Percentiles rank a stretch among this genome's conserved stretches.
Evolutionary conservation across 2,329 filamentous ascomycete species (phyloP).

Genomic region (Nannizzia gypsea): DNA sequence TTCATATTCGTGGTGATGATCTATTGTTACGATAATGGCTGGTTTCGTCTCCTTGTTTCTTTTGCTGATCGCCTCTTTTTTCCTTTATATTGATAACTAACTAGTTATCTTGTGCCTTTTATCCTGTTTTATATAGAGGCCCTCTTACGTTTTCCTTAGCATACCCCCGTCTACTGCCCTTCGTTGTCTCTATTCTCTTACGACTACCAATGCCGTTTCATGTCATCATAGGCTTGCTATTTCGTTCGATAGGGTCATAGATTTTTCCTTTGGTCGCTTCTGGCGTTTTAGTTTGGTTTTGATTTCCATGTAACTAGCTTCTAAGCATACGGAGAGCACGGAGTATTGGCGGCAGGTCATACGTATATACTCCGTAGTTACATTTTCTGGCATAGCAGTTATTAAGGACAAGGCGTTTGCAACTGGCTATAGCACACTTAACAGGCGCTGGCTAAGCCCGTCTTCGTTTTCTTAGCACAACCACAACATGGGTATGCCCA

Average conservation of each 20-base stretch:
- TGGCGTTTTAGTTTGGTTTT: no score
- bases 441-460: no score
- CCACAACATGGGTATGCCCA: no score
- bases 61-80: neutral
- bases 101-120: neutral
- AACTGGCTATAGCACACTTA: no score
- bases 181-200: neutral
- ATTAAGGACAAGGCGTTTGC: no score
- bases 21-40: slow-evolving; percentile 7
- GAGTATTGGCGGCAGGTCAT: no score
- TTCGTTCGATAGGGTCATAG: neutral
- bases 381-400: no score
- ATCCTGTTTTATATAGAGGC: neutral
- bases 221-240: neutral
- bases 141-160: neutral
- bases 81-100: neutral
- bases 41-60: neutral
- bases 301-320: no score
- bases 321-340: no score
- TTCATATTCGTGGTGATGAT: slow-evolving; percentile 7
- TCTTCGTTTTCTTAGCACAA: no score
- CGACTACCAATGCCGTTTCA: neutral
- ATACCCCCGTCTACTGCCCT: neutral
- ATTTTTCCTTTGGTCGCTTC: neutral
- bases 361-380: no score